Conservation (phyloP, 2,329 filamentous ascomycete species). For the Blastomyces emzantsi region DNA sequence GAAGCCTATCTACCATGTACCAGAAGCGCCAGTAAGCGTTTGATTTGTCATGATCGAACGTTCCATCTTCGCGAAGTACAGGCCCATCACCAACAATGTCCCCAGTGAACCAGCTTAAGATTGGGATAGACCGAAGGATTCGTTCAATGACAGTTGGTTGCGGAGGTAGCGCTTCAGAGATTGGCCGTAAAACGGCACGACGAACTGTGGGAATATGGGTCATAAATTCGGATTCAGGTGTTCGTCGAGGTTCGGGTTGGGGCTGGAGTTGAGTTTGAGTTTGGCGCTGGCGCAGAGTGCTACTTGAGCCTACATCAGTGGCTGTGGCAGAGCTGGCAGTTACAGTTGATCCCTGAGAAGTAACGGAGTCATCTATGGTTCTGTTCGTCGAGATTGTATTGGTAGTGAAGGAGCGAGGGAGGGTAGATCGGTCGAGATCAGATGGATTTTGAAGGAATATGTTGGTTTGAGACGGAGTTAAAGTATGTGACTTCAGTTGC, state of each 20-base stretch:
- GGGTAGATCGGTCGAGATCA: slow-evolving; percentile 28
- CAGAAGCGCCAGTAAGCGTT: slow-evolving; percentile 54
- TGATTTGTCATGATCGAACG: slow-evolving; percentile 60
- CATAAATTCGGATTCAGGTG: slow-evolving; percentile 38
- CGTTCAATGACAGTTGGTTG: slow-evolving; percentile 57
- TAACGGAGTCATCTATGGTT: slow-evolving; percentile 7
- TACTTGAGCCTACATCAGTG: slow-evolving; percentile 20
- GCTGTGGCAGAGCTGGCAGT: slow-evolving; percentile 38
- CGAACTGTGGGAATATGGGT: slow-evolving; percentile 58
- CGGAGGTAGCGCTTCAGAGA: slow-evolving; percentile 61
- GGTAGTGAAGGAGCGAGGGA: slow-evolving; percentile 35
- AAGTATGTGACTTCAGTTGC: slow-evolving; percentile 25
- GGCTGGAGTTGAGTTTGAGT: slow-evolving; percentile 15
- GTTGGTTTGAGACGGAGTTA: slow-evolving; percentile 30
- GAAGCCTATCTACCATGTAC: slow-evolving; percentile 46
- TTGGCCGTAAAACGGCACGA: slow-evolving; percentile 55
- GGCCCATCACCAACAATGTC: slow-evolving; percentile 42
- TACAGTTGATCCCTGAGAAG: slow-evolving; percentile 29
- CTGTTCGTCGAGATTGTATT: slow-evolving; percentile 27
- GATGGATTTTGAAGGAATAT: slow-evolving; percentile 25
- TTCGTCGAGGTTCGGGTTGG: slow-evolving; percentile 14
- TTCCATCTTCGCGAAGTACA: slow-evolving; percentile 37
- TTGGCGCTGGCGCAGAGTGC: slow-evolving; percentile 24
- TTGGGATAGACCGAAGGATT: slow-evolving; percentile 55
- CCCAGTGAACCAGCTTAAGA: slow-evolving; percentile 62